Evolutionary conservation across 176 grass and related monocot species (phyloP).

Genomic region (Aegilops sharonensis): DNA sequence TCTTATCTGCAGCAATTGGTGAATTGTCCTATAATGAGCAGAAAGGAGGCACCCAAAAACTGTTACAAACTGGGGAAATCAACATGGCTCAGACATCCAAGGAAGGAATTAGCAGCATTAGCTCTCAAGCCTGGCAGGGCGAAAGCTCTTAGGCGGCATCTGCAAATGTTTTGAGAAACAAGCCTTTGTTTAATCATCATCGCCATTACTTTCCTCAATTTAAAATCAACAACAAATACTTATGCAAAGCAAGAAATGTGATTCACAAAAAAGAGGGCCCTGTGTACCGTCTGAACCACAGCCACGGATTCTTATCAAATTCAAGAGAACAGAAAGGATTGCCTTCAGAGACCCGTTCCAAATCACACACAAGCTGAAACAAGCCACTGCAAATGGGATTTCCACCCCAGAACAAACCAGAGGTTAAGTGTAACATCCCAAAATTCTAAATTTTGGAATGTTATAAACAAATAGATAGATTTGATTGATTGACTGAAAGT

Average conservation of each 20-base stretch:
- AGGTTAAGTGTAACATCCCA: no score
- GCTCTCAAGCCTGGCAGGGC: constrained; percentile 52
- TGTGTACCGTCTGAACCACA: neutral
- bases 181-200: constrained; percentile 15
- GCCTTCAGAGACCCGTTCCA: neutral
- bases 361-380: neutral
- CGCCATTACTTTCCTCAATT: neutral
- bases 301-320: no score
- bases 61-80: neutral
- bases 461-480: no score
- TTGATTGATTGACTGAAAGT: no score
- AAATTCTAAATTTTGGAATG: no score
- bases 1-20: neutral
- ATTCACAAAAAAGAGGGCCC: neutral
- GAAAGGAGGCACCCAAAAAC: neutral
- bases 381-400: neutral
- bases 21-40: neutral
- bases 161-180: constrained; percentile 68
- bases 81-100: constrained; percentile 40
- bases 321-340: neutral
- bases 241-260: neutral
- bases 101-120: constrained; percentile 51
- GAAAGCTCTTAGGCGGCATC: constrained; percentile 51
- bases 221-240: neutral
- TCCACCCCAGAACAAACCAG: neutral